Conservation (phyloP, 139 green algal species). For the Chlamydomonas eustigma region DNA sequence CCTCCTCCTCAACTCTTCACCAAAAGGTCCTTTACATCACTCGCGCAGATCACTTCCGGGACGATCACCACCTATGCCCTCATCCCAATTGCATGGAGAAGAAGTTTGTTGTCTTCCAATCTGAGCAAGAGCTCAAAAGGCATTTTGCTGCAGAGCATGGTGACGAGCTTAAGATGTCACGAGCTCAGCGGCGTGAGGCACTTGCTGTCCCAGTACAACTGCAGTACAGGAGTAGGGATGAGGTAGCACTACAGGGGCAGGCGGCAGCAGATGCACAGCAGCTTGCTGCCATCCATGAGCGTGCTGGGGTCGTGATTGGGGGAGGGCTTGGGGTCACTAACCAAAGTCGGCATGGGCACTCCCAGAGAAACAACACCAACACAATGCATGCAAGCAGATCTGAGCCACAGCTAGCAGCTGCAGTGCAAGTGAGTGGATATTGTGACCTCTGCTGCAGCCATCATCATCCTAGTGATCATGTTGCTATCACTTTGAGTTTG, state of each 20-base stretch:
- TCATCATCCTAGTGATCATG: no score
- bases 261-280: not conserved
- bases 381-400: conserved; percentile 43
- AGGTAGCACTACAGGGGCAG: not conserved
- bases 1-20: no score
- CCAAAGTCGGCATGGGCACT: no score
- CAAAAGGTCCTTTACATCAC: no score
- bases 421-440: conserved; percentile 7
- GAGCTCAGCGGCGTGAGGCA: conserved; percentile 60
- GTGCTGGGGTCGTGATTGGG: conserved; percentile 37
- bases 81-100: conserved; percentile 78
- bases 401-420: conserved; percentile 25
- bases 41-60: conserved; percentile 72
- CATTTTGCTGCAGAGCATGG: conserved; percentile 72
- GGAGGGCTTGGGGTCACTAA: conserved; percentile 31
- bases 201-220: conserved; percentile 65
- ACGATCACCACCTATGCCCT: conserved; percentile 79
- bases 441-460: no score
- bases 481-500: no score
- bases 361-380: no score
- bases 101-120: conserved; percentile 88
- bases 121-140: conserved; percentile 75
- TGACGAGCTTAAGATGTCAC: conserved; percentile 56
- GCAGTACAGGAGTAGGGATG: conserved; percentile 23
- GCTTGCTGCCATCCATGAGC: not conserved